These are phyloP conservation scores for Serendipita sp. DNA, from an alignment of 768 basidiomycete genomes.

Conservation along the genomic window DNA sequence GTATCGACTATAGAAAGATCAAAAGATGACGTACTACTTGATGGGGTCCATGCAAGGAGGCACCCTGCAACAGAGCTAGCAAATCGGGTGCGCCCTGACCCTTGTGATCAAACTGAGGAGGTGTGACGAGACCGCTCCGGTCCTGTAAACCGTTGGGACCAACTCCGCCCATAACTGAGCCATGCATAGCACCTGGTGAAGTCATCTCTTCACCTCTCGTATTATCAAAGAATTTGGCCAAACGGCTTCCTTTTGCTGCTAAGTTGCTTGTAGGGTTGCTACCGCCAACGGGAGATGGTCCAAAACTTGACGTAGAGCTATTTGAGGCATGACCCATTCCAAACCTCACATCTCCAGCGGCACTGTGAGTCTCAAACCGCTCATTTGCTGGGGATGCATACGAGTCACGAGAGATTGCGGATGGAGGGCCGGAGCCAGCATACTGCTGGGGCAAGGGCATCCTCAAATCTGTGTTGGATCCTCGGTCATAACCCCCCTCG, in stretches of 20 bases:
- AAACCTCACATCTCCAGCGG: neutral
- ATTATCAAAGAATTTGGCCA: slow-evolving; percentile 5
- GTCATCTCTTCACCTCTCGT: neutral
- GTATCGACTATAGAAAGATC: neutral
- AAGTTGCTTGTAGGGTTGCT: neutral
- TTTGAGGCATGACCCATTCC: neutral
- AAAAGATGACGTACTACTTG: neutral
- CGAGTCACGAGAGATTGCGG: neutral
- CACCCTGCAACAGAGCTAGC: neutral
- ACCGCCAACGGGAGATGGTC: neutral
- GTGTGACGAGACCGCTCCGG: neutral
- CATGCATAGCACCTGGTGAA: neutral
- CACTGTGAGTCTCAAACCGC: neutral
- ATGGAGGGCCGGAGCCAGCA: neutral
- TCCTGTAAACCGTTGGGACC: neutral
- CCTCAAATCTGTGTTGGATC: neutral
- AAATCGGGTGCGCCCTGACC: neutral
- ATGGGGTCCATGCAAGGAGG: neutral
- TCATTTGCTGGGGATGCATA: neutral
- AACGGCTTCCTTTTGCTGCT: neutral
- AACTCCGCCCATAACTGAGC: neutral
- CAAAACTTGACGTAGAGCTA: neutral
- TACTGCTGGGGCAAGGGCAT: slow-evolving; percentile 5
- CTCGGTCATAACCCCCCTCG: neutral
- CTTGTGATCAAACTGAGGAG: slow-evolving; percentile 3